Evolutionary conservation across 2,329 filamentous ascomycete species (phyloP), one percentile per base, ranked within the genome.

Genomic region (Cladosporium cucumerinum): DNA sequence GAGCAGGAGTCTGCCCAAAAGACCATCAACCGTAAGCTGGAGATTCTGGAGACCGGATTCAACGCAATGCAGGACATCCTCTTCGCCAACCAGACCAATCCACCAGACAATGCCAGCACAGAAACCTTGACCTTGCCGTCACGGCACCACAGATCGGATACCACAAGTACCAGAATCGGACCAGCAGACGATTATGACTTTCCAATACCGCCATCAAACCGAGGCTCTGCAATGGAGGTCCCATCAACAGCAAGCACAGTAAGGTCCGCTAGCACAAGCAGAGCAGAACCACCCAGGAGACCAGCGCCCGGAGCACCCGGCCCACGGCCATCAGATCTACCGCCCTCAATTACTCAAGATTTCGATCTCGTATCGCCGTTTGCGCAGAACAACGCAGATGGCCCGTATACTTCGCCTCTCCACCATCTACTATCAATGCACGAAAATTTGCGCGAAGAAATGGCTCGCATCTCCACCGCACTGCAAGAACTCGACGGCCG

Each of bases 361-460:
- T 74, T 73, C 61, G 72, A 74, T 39, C 64, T 71, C 26, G 66
- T 68, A 16, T 69, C 66, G 5, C 68, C 72, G 2, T 72, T 72
- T 32, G 68, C 73, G 7, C 69, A 69, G 30, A 68, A 69, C 30
- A 54, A 66, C n/a, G 67, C 69, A 2, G 64, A 65, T 26, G 68
- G 76, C 23, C 79, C 79, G 5, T 81, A 80, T 70, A 77, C 79
- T 66, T 79, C 78, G 4, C 79, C 80, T 21, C 82, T 84, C 26
- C 84, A 85, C 61, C 86, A 88, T 69, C 79, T 88, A 2, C 81
- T 88, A 28, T 85, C 83, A 2, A 80, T 88, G 58, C 85, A 88
- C 71, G 86, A 88, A 70, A 83, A 82, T 25, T 79, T 88, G 21
- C 84, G 86, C 14, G 84, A 86, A 52, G 86, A 88, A 72, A 82